These are phyloP conservation scores for Pleurotus cornucopiae DNA, from an alignment of 768 basidiomycete species.

Conservation along the genomic window DNA sequence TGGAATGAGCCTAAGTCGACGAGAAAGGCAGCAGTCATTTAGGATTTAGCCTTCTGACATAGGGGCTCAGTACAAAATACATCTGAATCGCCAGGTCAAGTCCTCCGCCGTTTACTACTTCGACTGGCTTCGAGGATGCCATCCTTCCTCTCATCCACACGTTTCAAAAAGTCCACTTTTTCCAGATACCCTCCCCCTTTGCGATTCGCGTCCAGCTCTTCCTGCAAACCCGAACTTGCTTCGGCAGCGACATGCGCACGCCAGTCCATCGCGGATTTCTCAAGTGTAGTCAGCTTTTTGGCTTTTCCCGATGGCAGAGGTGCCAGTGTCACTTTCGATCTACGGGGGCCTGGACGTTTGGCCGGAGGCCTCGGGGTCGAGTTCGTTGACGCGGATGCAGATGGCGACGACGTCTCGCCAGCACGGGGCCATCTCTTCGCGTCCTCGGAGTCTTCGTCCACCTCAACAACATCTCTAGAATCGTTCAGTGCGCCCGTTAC, in stretches of 20 bases:
- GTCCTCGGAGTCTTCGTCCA: constrained; percentile 67
- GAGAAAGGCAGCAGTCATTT: neutral
- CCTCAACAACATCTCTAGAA: constrained; percentile 68
- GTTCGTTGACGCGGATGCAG: constrained; percentile 11
- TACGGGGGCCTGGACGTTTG: constrained; percentile 63
- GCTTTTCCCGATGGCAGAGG: constrained; percentile 51
- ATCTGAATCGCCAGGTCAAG: neutral
- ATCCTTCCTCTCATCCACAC: constrained; percentile 72
- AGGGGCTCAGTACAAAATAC: neutral
- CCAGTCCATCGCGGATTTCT: constrained; percentile 90
- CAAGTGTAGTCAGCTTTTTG: constrained; percentile 78
- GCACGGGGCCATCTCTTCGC: constrained; percentile 66
- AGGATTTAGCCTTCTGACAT: neutral
- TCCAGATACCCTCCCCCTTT: constrained; percentile 79
- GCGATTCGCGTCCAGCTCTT: constrained; percentile 73
- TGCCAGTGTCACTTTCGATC: constrained; percentile 53
- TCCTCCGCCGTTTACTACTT: constrained; percentile 47
- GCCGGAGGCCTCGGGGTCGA: constrained; percentile 20
- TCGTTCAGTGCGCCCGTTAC: neutral
- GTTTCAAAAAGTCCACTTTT: constrained; percentile 76
- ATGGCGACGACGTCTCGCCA: neutral
- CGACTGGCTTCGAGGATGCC: constrained; percentile 56
- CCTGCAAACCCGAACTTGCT: constrained; percentile 39
- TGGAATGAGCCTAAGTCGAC: neutral
- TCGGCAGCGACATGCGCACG: constrained; percentile 52